Evolutionary conservation across 2,329 filamentous ascomycete genomes (phyloP), one percentile per base, ranked within the genome.

Genomic region (Orbilia oligospora): DNA sequence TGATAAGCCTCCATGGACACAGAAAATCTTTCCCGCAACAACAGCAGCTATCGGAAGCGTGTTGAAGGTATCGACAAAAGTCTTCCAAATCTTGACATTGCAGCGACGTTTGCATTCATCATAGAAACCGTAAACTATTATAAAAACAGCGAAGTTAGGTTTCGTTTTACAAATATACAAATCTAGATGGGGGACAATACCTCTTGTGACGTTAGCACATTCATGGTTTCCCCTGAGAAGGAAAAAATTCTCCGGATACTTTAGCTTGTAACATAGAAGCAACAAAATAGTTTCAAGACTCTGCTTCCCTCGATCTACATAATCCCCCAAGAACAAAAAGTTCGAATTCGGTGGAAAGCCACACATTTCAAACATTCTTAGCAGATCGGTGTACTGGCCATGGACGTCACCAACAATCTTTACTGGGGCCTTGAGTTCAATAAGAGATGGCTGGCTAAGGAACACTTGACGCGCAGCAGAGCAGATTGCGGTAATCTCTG

Each of bases 21-120:
- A 97, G 84, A 97, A 98, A 73, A 98, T 98, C 87, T 98, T 98
- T 81, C 93, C 93, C 1, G 94, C 95, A 44, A 98, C 94, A 82
- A 97, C 97, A n/a, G 95, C 90, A 51, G 95, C 95, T 83, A 98
- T 97, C 0, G 95, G 95, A 53, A 98, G 88, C 49, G 92, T 94
- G 84, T 98, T 98, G 88, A 98, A 98, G 27, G 93, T 96, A 84
- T 98, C 95, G 66, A 97, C 91, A 83, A 98, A 98, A 0, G 93
- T 97, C 87, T 98, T 98, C 95, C 95, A 98, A 70, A 97, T 90
- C 87, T 97, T 97, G 84, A 97, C 93, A 83, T 97, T 97, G 87
- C 93, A 97, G 79, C 95, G 89, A 81, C 95, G 89, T 86, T 98
- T 98, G 88, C 95, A 98, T 84, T 98, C 95, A 83, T 98, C 95